phyloP scores from a whole-genome alignment of 805 yeast species.

The Cyberlindnera saturnus region DNA sequence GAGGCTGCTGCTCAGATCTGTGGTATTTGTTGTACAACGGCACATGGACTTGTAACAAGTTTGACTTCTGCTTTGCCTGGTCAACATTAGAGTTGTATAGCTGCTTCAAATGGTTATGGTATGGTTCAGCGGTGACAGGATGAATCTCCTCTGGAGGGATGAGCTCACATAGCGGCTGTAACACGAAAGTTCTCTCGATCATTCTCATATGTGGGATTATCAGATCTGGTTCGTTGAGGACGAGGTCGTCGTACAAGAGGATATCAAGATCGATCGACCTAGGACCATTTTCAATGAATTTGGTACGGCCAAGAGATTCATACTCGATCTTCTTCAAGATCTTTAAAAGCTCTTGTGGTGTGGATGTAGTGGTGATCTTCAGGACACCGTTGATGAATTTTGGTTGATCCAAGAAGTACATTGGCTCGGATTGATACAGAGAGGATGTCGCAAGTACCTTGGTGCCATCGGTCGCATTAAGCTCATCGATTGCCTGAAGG shows the following conservation, averaged over 20 bases:
- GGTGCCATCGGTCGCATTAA: slow-evolving; percentile 30
- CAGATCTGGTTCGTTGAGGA: slow-evolving; percentile 52
- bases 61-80: slow-evolving; percentile 40
- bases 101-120: slow-evolving; percentile 58
- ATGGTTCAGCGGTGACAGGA: slow-evolving; percentile 84
- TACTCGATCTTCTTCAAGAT: slow-evolving; percentile 75
- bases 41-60: slow-evolving; percentile 40
- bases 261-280: slow-evolving; percentile 88
- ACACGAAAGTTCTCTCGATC: slow-evolving; percentile 86
- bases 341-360: slow-evolving; percentile 59
- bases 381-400: slow-evolving; percentile 82
- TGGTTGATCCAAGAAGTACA: slow-evolving; percentile 79
- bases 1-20: slow-evolving; percentile 11
- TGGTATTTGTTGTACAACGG: slow-evolving; percentile 34
- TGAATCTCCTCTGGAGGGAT: slow-evolving; percentile 60
- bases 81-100: slow-evolving; percentile 34
- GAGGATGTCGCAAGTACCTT: slow-evolving; percentile 61
- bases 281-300: slow-evolving; percentile 86
- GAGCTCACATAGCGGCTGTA: slow-evolving; percentile 83
- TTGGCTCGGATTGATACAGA: slow-evolving; percentile 83
- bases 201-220: slow-evolving; percentile 82
- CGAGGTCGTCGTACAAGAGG: slow-evolving; percentile 48
- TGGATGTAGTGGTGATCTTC: slow-evolving; percentile 50
- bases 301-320: slow-evolving; percentile 59
- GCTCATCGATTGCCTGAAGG: slow-evolving; percentile 41